Evolutionary conservation across 768 basidiomycete genomes (phyloP).

Genomic region (Coprinopsis marcescibilis): DNA sequence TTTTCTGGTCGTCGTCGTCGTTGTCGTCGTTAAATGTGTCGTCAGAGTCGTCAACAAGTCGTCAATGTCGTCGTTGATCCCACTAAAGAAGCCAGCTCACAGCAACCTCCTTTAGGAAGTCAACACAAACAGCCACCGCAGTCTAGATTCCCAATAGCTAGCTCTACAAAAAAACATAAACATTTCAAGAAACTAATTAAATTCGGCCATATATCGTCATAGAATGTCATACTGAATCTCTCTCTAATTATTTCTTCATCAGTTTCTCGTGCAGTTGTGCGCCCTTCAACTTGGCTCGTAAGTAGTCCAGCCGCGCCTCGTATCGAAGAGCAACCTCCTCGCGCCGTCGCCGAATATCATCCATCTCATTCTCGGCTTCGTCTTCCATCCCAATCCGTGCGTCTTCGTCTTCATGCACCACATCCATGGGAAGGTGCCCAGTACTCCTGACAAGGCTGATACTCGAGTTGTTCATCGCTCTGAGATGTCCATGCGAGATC

Average conservation of each 20-base stretch:
- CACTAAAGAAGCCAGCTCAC: too few relatives aligned
- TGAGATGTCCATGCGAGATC: constrained; percentile 25
- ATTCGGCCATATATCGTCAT: too few relatives aligned
- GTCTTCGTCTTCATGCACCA: constrained; percentile 45
- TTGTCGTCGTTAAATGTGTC: constrained; percentile 2
- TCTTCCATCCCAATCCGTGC: constrained; percentile 26
- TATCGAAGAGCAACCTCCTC: constrained; percentile 71
- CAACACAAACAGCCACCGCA: too few relatives aligned
- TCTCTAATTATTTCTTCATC: constrained; percentile 44
- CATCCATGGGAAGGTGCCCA: constrained; percentile 43
- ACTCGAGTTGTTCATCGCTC: constrained; percentile 32
- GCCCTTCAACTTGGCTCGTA: constrained; percentile 77
- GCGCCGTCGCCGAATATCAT: constrained; percentile 62
- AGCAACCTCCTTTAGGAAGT: too few relatives aligned
- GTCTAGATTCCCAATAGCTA: too few relatives aligned
- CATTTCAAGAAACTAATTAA: too few relatives aligned
- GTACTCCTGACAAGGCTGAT: constrained; percentile 49
- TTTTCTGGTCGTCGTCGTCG: not conserved
- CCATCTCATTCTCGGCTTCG: constrained; percentile 52
- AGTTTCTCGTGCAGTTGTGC: constrained; percentile 82
- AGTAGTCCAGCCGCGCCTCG: constrained; percentile 69
- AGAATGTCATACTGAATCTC: not conserved
- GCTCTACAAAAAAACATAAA: too few relatives aligned
- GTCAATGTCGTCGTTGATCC: not conserved
- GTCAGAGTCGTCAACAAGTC: not conserved